Percentiles rank a stretch among this genome's conserved stretches.
Evolutionary conservation across 1,284 basidiomycete species (phyloP).

Genomic region (Tranzscheliella williamsii): DNA sequence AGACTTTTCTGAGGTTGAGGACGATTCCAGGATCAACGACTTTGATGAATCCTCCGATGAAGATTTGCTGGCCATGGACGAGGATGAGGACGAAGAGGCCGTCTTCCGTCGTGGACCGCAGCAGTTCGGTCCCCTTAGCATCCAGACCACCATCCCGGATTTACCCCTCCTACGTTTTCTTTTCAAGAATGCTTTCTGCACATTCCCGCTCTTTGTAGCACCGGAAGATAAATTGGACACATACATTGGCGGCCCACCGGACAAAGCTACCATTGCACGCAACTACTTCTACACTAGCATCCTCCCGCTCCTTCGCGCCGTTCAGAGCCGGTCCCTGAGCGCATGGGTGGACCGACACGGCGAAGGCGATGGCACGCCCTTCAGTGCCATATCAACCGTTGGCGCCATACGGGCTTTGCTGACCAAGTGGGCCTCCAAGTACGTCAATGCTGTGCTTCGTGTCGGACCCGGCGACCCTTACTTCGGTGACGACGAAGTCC

Average conservation of each 20-base stretch:
- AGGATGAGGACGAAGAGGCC: constrained; percentile 50
- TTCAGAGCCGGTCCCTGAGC: constrained; percentile 52
- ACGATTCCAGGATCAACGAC: constrained; percentile 48
- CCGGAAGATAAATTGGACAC: constrained; percentile 37
- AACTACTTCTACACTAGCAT: constrained; percentile 44
- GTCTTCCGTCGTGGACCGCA: constrained; percentile 46
- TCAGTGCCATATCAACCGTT: constrained; percentile 38
- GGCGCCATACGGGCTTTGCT: constrained; percentile 29
- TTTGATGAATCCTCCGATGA: constrained; percentile 45
- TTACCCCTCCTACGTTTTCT: constrained; percentile 54
- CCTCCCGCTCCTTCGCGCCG: constrained; percentile 47
- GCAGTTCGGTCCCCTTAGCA: constrained; percentile 32
- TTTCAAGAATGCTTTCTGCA: constrained; percentile 52
- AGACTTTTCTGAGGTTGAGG: constrained; percentile 29
- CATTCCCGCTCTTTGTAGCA: constrained; percentile 54
- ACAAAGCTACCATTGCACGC: constrained; percentile 47
- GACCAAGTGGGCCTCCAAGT: constrained; percentile 43
- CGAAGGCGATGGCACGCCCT: constrained; percentile 52
- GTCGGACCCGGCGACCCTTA: constrained; percentile 46
- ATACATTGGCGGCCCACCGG: constrained; percentile 34
- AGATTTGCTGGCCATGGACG: constrained; percentile 29
- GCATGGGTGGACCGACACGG: constrained; percentile 51
- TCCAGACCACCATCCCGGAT: constrained; percentile 28
- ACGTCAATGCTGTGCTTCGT: constrained; percentile 47
- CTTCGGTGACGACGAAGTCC: constrained; percentile 25